Evolutionary conservation across 352 stramenopile genomes (phyloP), one percentile per base, ranked within the genome.

Genomic region (Globisporangium megalacanthum): DNA sequence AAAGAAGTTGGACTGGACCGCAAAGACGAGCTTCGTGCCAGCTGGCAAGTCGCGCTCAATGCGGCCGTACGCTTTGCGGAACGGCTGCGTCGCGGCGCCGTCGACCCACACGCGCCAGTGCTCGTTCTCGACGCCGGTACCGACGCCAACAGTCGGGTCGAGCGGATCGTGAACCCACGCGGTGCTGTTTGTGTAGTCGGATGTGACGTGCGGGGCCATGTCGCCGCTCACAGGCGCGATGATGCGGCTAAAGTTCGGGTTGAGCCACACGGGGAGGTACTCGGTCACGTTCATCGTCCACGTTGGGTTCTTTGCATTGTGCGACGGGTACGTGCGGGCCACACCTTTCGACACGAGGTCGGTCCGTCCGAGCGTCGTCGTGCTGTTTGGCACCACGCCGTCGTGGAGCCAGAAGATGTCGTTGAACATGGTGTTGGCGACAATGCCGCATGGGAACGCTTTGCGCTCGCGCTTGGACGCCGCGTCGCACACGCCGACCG

Each of bases 391-490:
- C 39, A 91, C 51, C 6, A 60, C 17, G 7, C 76, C 81, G 14
- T 80, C 62, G 45, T 91, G 81, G 53, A 91, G 70, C 79, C 81
- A 92, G 61, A 89, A 88, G 53, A 92, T 92, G 67, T 92, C 81
- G 62, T 89, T 92, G 54, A 92, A 92, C 75, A 92, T 80, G 48
- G 77, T 89, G 67, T 86, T 92, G 0, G 79, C 77, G 17, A 89
- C 79, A 35, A 92, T 84, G 39, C 81, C 81, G 45, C 81, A 92
- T 14, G 81, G 81, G 31, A 89, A 92, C 9, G 76, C 49, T 45
- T 76, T 64, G 31, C 79, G 74, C 15, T 17, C 50, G 19, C 73
- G 68, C 35, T 54, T 69, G 48, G 68, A 61, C 9, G 54, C 48
- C 0, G 58, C 49, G 9, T 75, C 64, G 53, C 81, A 88, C 1